Conservation (phyloP, 2,329 filamentous ascomycete genomes). For the Colletotrichum spinosum region DNA sequence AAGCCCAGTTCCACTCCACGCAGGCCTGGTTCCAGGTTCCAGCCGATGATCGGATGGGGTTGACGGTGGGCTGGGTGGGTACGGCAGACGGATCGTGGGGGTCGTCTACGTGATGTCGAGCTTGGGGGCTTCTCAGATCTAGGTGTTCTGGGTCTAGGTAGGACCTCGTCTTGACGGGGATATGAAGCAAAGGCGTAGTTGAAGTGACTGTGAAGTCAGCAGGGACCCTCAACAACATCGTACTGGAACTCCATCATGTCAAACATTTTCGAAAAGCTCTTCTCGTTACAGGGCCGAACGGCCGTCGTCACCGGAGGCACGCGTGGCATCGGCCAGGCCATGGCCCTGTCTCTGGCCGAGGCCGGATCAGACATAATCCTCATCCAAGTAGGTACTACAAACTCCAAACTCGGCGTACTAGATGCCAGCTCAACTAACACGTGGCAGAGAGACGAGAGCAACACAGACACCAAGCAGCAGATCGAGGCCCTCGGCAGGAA, state of each 20-base stretch:
- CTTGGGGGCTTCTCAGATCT: background rate
- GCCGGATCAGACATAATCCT: constrained; percentile 40
- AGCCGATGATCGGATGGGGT: constrained; percentile 14
- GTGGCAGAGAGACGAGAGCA: constrained; percentile 38
- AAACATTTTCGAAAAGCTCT: constrained; percentile 38
- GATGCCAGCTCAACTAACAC: background rate
- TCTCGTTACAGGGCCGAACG: constrained; percentile 38
- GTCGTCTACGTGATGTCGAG: background rate
- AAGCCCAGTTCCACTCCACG: constrained; percentile 15
- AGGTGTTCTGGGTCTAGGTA: background rate
- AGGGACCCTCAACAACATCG: background rate
- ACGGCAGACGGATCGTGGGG: constrained; percentile 13
- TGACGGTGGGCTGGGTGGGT: constrained; percentile 6
- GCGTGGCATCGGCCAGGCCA: constrained; percentile 41
- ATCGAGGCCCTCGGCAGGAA: constrained; percentile 40
- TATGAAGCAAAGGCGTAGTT: background rate
- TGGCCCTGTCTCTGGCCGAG: constrained; percentile 39
- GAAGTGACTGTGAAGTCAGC: constrained; percentile 9
- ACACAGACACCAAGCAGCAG: constrained; percentile 38
- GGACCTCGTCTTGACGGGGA: background rate
- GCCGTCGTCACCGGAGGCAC: constrained; percentile 42
- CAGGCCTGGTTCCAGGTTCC: constrained; percentile 5
- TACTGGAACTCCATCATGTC: constrained; percentile 21
- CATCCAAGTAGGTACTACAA: constrained; percentile 22
- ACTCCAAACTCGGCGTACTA: background rate